Base-by-base conservation (phyloP, 73 alveolate species). In the Blepharisma japonicum region DNA sequence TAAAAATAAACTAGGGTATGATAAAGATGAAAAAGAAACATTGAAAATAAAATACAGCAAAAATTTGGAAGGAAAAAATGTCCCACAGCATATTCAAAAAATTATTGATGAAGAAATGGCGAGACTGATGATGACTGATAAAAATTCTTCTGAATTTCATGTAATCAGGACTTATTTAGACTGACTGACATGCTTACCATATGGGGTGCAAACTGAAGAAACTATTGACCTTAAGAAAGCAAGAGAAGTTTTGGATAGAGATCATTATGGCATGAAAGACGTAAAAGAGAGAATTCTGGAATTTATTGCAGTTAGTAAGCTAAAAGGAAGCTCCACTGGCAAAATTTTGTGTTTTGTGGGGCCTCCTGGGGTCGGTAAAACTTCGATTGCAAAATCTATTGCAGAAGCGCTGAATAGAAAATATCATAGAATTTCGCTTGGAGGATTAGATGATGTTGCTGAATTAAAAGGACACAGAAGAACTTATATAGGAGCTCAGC, bases 331-430 rank as follows among this genome's bases (percentile, higher is more conserved):
- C 6, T 89, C 79, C 18, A 82, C 80, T 56, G 96, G 97, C 21
- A 91, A 91, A 72, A 88, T 91, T 70, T 83, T 91, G 14, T 91
- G 97, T 83, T 88, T 91, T 68, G 94, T 88, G 56, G 98, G 98
- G 14, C 98, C 98, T 46, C 98, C 98, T 4, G 98, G 98, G 23
- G 98, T 92, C 6, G 98, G 98, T 11, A 92, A 92, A 76, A 92
- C 98, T 45, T 78, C 92, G 55, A 92, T 90, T 11, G 98, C 92
- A 11, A 90, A 87, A 71, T 80, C 92, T 27, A 92, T 92, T 55
- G 94, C 98, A 6, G 83, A 87, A 87, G 91, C 98, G 7, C 56
- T 92, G 9, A 87, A 87, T 51, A 78, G 96, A 32, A 88, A 89
- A 83, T 91, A 86, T 56, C 78, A 74, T 77, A 77, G 98, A 47